Conservation (phyloP, 2,329 filamentous ascomycete species). For the Botrytis cinerea region DNA sequence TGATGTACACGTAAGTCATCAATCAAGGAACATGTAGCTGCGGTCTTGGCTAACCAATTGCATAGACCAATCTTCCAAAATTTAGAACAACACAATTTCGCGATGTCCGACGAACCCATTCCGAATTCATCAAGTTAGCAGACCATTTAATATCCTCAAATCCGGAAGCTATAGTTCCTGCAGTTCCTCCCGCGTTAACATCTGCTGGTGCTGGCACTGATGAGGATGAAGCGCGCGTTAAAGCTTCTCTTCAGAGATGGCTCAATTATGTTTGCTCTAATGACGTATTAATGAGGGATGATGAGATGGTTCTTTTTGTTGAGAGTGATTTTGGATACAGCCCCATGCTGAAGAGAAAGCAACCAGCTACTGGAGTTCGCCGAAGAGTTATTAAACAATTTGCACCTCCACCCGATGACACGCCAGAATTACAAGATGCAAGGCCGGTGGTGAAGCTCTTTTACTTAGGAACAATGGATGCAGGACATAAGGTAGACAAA, state of each 20-base stretch:
- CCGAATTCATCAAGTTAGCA: conserved; percentile 94
- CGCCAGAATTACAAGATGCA: conserved; percentile 87
- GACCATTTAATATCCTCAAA: conserved; percentile 97
- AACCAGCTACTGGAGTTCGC: conserved; percentile 92
- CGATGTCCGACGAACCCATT: conserved; percentile 92
- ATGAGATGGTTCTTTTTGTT: conserved; percentile 98
- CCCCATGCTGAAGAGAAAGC: conserved; percentile 91
- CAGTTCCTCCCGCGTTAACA: conserved; percentile 91
- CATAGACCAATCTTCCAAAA: conserved; percentile 93
- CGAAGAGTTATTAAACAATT: conserved; percentile 98
- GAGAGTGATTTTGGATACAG: conserved; percentile 99
- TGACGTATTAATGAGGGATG: conserved; percentile 89
- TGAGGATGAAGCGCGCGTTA: conserved; percentile 88
- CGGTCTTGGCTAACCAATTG: conserved; percentile 28
- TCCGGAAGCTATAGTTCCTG: conserved; percentile 90
- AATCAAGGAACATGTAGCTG: conserved; percentile 1
- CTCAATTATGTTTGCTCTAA: conserved; percentile 91
- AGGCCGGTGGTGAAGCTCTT: conserved; percentile 92
- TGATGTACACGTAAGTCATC: conserved; percentile 81
- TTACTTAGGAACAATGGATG: conserved; percentile 92
- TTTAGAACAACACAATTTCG: conserved; percentile 98
- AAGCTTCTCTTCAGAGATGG: conserved; percentile 89
- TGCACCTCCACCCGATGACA: conserved; percentile 94
- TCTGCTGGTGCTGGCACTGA: conserved; percentile 94
- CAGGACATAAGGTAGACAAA: conserved; percentile 94